These are phyloP conservation scores for Colletotrichum costaricense DNA, from an alignment of 2,329 filamentous ascomycete genomes.

Conservation along the genomic window DNA sequence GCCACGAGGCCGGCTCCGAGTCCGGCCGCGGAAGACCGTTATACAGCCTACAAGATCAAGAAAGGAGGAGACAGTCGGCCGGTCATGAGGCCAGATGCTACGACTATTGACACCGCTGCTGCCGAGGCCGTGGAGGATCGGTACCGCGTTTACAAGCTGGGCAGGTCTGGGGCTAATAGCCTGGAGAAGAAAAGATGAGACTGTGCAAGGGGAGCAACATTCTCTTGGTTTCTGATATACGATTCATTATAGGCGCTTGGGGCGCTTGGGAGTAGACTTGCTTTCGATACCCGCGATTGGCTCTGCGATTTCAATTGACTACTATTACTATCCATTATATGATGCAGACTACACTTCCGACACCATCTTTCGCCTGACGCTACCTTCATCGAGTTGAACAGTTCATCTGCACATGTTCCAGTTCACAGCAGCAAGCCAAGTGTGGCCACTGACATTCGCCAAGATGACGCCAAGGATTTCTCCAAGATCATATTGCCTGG, in stretches of 20 bases:
- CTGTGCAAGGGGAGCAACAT: constrained; percentile 20
- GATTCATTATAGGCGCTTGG: neutral
- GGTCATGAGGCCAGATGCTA: neutral
- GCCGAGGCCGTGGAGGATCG: neutral
- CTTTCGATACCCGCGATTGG: neutral
- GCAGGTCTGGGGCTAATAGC: neutral
- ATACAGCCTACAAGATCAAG: neutral
- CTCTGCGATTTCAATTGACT: neutral
- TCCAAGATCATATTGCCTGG: neutral
- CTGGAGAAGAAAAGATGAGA: constrained; percentile 17
- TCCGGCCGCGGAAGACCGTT: neutral
- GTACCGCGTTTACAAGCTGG: neutral
- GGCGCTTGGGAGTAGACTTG: constrained; percentile 4
- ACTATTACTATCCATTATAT: neutral
- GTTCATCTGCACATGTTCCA: neutral
- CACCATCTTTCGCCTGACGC: neutral
- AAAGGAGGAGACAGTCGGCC: neutral
- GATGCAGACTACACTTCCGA: neutral
- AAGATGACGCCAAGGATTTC: neutral
- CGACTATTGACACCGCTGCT: neutral
- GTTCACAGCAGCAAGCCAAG: neutral
- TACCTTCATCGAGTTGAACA: too few species aligned
- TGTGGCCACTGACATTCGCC: neutral
- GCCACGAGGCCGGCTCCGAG: neutral
- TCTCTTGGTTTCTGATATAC: constrained; percentile 11